Conservation (phyloP, 1,139 yeast genomes). For the Debaryomyces nepalensis region DNA sequence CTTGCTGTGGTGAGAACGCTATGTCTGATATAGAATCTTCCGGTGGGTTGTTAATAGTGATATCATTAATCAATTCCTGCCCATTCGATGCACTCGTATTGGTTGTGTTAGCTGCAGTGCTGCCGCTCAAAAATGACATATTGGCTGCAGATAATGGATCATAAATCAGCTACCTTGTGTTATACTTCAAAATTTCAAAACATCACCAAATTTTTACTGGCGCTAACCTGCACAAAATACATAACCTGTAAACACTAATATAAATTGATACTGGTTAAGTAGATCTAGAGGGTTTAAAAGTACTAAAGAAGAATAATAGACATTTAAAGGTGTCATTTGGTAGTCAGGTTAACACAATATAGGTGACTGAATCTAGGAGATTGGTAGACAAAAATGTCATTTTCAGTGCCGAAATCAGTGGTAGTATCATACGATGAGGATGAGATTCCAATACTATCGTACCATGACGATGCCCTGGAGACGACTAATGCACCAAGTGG, state of each 20-base stretch:
- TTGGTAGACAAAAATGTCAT: slow-evolving; percentile 2
- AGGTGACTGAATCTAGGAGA: background rate
- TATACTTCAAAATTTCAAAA: slow-evolving; percentile 1
- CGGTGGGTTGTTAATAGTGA: slow-evolving; percentile 81
- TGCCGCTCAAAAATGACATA: slow-evolving; percentile 37
- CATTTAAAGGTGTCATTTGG: background rate
- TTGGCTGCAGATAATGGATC: slow-evolving; percentile 6
- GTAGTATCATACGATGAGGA: background rate
- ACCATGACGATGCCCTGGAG: slow-evolving; percentile 2
- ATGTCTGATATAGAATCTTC: slow-evolving; percentile 90
- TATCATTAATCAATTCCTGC: slow-evolving; percentile 75
- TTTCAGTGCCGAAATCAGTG: slow-evolving; percentile 7
- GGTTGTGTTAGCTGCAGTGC: slow-evolving; percentile 21
- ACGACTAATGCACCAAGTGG: background rate
- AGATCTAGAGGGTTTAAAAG: background rate
- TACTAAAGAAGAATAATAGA: background rate
- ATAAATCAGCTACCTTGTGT: background rate
- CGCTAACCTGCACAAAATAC: slow-evolving; percentile 7
- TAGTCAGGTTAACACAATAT: background rate
- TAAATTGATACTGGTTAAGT: background rate
- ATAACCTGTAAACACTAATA: slow-evolving; percentile 3
- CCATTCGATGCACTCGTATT: slow-evolving; percentile 55
- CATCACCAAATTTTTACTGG: slow-evolving; percentile 10
- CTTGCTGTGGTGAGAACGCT: slow-evolving; percentile 91
- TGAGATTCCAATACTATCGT: slow-evolving; percentile 13